These are phyloP conservation scores for Lachnellula hyalina DNA, from an alignment of 2,329 filamentous ascomycete species.

Conservation along the genomic window DNA sequence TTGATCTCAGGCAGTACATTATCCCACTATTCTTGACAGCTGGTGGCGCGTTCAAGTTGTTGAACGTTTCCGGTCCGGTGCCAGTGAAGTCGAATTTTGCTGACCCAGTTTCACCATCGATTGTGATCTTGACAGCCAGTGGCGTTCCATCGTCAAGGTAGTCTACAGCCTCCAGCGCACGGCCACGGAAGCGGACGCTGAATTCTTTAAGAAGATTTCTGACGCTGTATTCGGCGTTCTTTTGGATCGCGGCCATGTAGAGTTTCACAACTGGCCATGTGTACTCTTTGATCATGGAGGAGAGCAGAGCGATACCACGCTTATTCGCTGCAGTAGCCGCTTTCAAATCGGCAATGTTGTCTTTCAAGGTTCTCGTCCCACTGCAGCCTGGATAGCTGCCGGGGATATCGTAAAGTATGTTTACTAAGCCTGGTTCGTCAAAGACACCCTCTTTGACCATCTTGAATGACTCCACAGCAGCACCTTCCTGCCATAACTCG, in stretches of 20 bases:
- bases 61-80: slow-evolving; percentile 69
- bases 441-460: slow-evolving; percentile 70
- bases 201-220: slow-evolving; percentile 65
- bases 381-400: slow-evolving; percentile 67
- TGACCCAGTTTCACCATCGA: slow-evolving; percentile 64
- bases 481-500: slow-evolving; percentile 58
- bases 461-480: slow-evolving; percentile 56
- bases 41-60: slow-evolving; percentile 71
- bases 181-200: slow-evolving; percentile 58
- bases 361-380: slow-evolving; percentile 68
- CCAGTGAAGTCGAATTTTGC: slow-evolving; percentile 72
- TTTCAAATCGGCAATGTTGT: slow-evolving; percentile 80
- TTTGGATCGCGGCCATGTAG: slow-evolving; percentile 77
- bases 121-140: slow-evolving; percentile 65
- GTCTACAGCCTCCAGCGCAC: slow-evolving; percentile 63
- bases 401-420: slow-evolving; percentile 61
- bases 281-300: slow-evolving; percentile 66
- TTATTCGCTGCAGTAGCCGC: slow-evolving; percentile 79
- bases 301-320: slow-evolving; percentile 71
- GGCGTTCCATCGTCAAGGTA: slow-evolving; percentile 56
- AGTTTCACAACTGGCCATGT: slow-evolving; percentile 67
- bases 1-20: slow-evolving; percentile 73
- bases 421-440: slow-evolving; percentile 66
- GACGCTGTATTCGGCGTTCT: slow-evolving; percentile 70
- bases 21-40: slow-evolving; percentile 76